Conservation (phyloP, 2,329 filamentous ascomycete species). For the Myriosclerotinia scirpicola region DNA sequence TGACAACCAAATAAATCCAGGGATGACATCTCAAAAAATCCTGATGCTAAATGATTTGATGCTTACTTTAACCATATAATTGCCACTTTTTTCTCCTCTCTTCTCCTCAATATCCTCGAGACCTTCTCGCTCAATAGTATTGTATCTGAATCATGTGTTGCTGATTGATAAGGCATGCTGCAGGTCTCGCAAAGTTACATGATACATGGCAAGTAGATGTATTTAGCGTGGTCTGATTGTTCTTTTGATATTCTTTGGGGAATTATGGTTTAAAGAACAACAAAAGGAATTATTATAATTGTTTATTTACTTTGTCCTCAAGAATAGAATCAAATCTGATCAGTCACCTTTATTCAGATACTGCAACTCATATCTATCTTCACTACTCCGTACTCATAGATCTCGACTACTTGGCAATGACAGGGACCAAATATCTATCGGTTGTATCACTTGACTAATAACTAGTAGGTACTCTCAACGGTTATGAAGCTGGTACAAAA, state of each 20-base stretch:
- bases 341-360: not conserved
- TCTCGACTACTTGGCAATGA: too few species aligned
- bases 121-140: not conserved
- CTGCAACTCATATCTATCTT: constrained; percentile 1
- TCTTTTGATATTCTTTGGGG: not conserved
- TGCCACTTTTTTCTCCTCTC: not conserved
- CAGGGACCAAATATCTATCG: too few species aligned
- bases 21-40: too few species aligned
- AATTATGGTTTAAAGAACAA: too few species aligned
- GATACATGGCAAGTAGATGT: constrained; percentile 22
- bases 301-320: too few species aligned
- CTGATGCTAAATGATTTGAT: too few species aligned
- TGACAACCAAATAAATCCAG: too few species aligned
- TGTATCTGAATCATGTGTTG: constrained; percentile 21
- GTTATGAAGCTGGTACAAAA: constrained; percentile 9
- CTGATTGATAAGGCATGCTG: constrained; percentile 20
- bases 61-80: constrained; percentile 8
- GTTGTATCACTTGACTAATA: constrained; percentile 6
- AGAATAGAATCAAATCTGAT: too few species aligned
- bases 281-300: too few species aligned
- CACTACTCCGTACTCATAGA: not conserved
- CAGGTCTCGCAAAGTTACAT: constrained; percentile 22
- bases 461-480: constrained; percentile 11
- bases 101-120: not conserved
- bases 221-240: constrained; percentile 19